These are phyloP conservation scores for Trichosanthes truncata DNA, from an alignment of 306 rosid species.

Conservation along the genomic window DNA sequence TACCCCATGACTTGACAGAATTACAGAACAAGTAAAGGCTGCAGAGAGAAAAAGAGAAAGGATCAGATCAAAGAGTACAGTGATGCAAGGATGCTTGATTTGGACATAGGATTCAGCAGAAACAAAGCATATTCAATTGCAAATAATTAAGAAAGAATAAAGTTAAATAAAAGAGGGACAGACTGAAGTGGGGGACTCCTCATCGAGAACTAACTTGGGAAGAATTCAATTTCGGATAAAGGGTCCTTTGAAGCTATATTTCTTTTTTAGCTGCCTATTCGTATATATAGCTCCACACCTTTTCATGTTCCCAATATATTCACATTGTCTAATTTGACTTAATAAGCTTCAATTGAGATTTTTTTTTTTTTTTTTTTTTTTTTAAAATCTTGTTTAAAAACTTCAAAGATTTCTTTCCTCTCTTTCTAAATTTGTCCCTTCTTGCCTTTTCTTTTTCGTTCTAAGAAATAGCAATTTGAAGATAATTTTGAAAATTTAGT, in stretches of 20 bases:
- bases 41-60: neutral
- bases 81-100: neutral
- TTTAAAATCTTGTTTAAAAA: no score
- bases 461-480: no score
- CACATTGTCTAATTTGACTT: neutral
- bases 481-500: no score
- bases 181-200: neutral
- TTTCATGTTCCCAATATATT: no score
- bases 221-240: neutral
- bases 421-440: no score
- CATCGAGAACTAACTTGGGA: neutral
- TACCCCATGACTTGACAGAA: neutral
- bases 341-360: no score
- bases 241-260: neutral
- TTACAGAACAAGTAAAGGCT: neutral
- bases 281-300: neutral
- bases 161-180: neutral
- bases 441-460: no score
- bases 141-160: neutral
- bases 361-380: no score
- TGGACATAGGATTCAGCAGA: neutral
- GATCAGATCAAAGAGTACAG: neutral
- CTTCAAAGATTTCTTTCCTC: no score
- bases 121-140: neutral
- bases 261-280: neutral